These are phyloP conservation scores for Amauroascus niger DNA, from an alignment of 2,329 filamentous ascomycete species.

Conservation along the genomic window DNA sequence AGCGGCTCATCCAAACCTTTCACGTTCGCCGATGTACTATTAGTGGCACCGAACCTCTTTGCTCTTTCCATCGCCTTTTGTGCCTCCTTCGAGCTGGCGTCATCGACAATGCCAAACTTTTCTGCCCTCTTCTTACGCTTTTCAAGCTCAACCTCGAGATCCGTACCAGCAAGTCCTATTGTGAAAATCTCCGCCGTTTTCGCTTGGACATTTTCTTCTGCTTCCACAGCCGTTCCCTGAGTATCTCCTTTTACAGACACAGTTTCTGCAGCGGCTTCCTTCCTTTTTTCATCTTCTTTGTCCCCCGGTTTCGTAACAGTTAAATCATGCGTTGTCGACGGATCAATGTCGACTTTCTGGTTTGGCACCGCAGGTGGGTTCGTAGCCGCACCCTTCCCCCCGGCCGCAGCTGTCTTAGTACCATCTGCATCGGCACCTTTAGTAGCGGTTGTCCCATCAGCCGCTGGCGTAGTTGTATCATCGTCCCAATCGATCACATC, in stretches of 20 bases:
- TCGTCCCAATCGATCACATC: slow-evolving; percentile 41
- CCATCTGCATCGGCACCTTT: slow-evolving; percentile 4
- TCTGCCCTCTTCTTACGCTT: slow-evolving; percentile 43
- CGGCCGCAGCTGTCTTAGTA: slow-evolving; percentile 26
- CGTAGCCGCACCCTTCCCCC: slow-evolving; percentile 30
- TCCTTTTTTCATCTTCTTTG: background rate
- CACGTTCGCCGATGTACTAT: slow-evolving; percentile 23
- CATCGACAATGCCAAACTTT: slow-evolving; percentile 41
- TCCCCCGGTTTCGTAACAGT: slow-evolving; percentile 28
- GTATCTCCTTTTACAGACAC: slow-evolving; percentile 15
- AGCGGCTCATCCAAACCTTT: slow-evolving; percentile 40
- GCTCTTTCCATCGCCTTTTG: slow-evolving; percentile 39
- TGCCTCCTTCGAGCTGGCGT: slow-evolving; percentile 34
- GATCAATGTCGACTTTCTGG: slow-evolving; percentile 31
- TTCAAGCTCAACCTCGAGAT: slow-evolving; percentile 38
- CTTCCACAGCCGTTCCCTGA: slow-evolving; percentile 16
- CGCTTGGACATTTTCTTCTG: slow-evolving; percentile 19
- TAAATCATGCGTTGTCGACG: slow-evolving; percentile 31
- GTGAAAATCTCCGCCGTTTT: slow-evolving; percentile 31
- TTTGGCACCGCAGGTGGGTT: slow-evolving; percentile 35
- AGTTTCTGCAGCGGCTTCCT: slow-evolving; percentile 10
- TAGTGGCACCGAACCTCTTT: slow-evolving; percentile 37
- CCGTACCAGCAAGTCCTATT: slow-evolving; percentile 35
- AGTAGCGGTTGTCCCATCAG: slow-evolving; percentile 26
- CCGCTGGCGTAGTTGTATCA: slow-evolving; percentile 26